These are phyloP conservation scores for Vigna unguiculata DNA, from an alignment of 306 rosid genomes.

Conservation along the genomic window DNA sequence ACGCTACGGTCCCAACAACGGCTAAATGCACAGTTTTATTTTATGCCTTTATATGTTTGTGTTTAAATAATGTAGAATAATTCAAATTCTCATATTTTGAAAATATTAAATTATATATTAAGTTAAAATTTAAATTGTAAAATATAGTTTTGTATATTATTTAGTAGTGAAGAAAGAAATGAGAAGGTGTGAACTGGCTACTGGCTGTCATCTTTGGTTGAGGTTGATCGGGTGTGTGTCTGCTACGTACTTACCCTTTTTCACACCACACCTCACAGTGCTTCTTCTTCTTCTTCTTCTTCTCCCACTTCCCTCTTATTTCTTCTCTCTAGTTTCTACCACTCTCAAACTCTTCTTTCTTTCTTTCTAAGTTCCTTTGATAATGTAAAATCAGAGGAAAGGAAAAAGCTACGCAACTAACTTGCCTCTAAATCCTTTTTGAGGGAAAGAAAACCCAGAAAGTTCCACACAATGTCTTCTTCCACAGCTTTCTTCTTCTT, in stretches of 20 bases:
- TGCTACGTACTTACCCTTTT: conserved; percentile 10
- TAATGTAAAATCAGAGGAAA: conserved; percentile 53
- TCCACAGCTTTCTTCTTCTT: conserved; percentile 50
- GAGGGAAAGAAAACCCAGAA: conserved; percentile 12
- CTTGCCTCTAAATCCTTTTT: conserved; percentile 45
- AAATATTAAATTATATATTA: no score
- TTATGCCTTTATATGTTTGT: no score
- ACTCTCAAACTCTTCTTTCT: conserved; percentile 8
- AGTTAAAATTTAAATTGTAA: no score
- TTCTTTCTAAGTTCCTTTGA: conserved; percentile 44
- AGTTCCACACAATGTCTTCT: conserved; percentile 59
- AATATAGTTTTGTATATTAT: no score
- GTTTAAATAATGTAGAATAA: no score
- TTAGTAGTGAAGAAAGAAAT: no score
- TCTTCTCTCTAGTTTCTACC: neutral
- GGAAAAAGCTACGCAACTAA: conserved; percentile 12
- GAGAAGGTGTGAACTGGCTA: conserved; percentile 60
- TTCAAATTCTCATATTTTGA: neutral
- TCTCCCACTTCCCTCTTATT: neutral
- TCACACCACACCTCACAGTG: conserved; percentile 36
- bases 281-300: neutral
- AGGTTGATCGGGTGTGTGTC: conserved; percentile 3
- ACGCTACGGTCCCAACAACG: conserved; percentile 7
- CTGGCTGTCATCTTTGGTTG: conserved; percentile 53
- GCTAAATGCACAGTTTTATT: neutral